phyloP scores from a whole-genome alignment of 306 rosid species.

The Erythrophleum fordii region DNA sequence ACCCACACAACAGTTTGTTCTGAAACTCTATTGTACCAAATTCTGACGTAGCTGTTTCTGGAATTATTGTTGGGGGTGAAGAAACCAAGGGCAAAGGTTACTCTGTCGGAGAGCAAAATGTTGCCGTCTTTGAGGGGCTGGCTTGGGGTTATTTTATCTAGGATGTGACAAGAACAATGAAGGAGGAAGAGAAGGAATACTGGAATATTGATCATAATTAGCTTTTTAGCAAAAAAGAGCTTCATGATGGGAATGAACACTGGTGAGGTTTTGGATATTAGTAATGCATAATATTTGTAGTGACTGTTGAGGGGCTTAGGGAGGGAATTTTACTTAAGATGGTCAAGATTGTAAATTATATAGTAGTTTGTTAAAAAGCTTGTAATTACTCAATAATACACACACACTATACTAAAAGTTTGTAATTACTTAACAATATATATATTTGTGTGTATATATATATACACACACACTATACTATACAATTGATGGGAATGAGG shows the following conservation, averaged over 20 bases:
- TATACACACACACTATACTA: too few relatives aligned
- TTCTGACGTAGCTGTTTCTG: constrained; percentile 47
- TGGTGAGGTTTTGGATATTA: not conserved
- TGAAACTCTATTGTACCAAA: constrained; percentile 60
- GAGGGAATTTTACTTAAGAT: too few relatives aligned
- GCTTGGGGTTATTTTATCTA: too few relatives aligned
- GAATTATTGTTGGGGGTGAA: constrained; percentile 43
- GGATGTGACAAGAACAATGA: constrained; percentile 22
- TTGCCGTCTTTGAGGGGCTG: constrained; percentile 57
- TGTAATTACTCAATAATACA: too few relatives aligned
- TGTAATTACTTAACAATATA: too few relatives aligned
- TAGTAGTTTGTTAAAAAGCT: too few relatives aligned
- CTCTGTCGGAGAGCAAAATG: too few relatives aligned
- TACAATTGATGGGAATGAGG: too few relatives aligned
- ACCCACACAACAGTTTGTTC: constrained; percentile 66
- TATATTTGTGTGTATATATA: too few relatives aligned
- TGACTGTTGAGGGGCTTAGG: not conserved
- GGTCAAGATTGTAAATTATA: too few relatives aligned
- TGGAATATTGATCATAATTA: not conserved
- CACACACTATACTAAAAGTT: too few relatives aligned
- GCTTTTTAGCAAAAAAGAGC: not conserved
- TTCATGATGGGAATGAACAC: constrained; percentile 30
- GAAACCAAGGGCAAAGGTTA: too few relatives aligned
- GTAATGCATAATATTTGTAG: not conserved
- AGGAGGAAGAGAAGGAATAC: not conserved